phyloP scores from a whole-genome alignment of 352 stramenopile species.

The Phytophthora cactorum region DNA sequence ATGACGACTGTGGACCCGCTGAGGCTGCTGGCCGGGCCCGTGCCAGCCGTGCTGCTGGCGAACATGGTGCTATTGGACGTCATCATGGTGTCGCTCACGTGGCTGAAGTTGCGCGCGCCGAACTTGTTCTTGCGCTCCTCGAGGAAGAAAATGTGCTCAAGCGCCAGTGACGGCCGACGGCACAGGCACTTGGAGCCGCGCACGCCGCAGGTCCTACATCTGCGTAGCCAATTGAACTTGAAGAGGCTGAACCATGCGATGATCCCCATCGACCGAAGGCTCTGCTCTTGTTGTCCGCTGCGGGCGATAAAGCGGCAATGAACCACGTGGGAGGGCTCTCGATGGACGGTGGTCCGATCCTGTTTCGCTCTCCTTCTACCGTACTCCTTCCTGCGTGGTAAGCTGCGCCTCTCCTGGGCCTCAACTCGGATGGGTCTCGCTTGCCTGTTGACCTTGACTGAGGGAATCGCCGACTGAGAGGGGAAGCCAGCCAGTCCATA shows the following conservation, averaged over 20 bases:
- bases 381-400: conserved; percentile 17
- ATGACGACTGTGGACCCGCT: conserved; percentile 45
- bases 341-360: conserved; percentile 2
- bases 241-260: conserved; percentile 68
- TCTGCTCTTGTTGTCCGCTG: not conserved
- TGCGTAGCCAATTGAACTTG: conserved; percentile 72
- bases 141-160: conserved; percentile 85
- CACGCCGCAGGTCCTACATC: conserved; percentile 66
- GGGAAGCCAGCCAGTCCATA: conserved; percentile 26
- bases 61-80: conserved; percentile 46
- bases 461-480: conserved; percentile 29
- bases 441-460: conserved; percentile 2
- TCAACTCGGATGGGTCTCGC: conserved; percentile 20
- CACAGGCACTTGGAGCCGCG: conserved; percentile 76
- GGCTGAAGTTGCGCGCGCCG: conserved; percentile 77
- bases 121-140: conserved; percentile 86
- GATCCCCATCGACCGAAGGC: conserved; percentile 49
- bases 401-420: conserved; percentile 12
- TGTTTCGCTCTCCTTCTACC: conserved; percentile 7
- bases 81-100: conserved; percentile 78
- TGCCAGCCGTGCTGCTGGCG: conserved; percentile 27
- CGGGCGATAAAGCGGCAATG: conserved; percentile 29
- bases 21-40: conserved; percentile 23
- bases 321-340: not conserved
- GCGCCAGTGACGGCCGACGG: conserved; percentile 65